phyloP scores from a whole-genome alignment of 1,139 yeast species.

The Pneumocystis carinii region DNA sequence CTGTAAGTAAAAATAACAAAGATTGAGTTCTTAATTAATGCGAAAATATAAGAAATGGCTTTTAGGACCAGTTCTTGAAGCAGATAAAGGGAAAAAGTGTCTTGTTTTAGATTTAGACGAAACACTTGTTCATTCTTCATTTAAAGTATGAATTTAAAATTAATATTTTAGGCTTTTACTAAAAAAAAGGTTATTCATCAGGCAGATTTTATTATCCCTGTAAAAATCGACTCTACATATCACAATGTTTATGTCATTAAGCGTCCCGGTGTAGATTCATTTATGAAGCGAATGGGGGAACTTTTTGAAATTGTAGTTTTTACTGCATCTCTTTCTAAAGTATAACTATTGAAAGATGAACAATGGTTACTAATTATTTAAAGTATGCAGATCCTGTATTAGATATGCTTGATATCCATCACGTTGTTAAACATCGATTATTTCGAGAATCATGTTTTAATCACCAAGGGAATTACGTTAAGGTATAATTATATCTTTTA shows the following conservation, averaged over 20 bases:
- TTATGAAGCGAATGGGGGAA: constrained; percentile 67
- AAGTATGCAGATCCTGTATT: constrained; percentile 82
- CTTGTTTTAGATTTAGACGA: constrained; percentile 86
- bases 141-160: constrained; percentile 32
- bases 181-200: constrained; percentile 45
- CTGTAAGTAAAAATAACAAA: not conserved
- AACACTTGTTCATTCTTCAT: constrained; percentile 88
- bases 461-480: constrained; percentile 78
- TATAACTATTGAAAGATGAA: not conserved
- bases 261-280: constrained; percentile 96
- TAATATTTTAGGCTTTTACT: not conserved
- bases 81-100: constrained; percentile 53
- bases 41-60: constrained; percentile 25
- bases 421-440: constrained; percentile 73
- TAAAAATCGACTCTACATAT: constrained; percentile 72
- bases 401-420: constrained; percentile 64
- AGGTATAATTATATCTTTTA: not conserved
- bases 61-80: constrained; percentile 38
- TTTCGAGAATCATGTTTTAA: constrained; percentile 75
- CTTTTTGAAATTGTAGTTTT: constrained; percentile 89
- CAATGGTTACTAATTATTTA: not conserved
- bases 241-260: constrained; percentile 94
- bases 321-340: constrained; percentile 81
- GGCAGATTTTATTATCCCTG: constrained; percentile 91
- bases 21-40: not conserved